phyloP scores from a whole-genome alignment of 495 filamentous ascomycete species.

The Penicillium fimorum region DNA sequence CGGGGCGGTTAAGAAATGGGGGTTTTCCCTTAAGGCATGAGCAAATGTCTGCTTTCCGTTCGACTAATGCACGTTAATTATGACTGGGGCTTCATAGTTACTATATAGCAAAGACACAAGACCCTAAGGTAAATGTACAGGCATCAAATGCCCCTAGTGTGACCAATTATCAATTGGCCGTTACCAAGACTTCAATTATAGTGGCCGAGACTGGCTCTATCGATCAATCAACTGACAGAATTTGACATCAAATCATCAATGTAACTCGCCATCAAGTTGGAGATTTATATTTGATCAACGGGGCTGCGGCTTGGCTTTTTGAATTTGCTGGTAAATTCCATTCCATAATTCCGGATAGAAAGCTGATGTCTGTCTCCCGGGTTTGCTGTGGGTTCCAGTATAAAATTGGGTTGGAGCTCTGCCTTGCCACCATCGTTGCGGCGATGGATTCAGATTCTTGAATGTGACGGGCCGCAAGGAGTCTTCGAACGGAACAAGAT shows the following conservation, averaged over 20 bases:
- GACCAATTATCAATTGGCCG: neutral
- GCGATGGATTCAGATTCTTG: conserved; percentile 32
- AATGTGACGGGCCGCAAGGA: conserved; percentile 41
- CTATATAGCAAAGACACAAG: neutral
- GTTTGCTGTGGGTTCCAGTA: conserved; percentile 32
- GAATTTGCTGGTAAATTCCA: conserved; percentile 40
- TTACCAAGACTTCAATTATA: neutral
- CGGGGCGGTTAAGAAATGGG: too few relatives aligned
- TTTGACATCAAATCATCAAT: neutral
- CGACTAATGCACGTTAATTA: neutral
- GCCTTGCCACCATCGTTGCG: conserved; percentile 36
- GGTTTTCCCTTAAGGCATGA: too few relatives aligned
- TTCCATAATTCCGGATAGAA: conserved; percentile 48
- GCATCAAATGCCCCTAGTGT: neutral
- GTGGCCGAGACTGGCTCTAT: neutral
- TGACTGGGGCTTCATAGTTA: neutral
- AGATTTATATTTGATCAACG: neutral
- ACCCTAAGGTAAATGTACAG: neutral
- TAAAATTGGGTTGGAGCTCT: conserved; percentile 36
- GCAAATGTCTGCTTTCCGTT: too few relatives aligned
- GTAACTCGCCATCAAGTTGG: neutral
- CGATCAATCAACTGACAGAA: neutral
- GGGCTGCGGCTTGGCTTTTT: conserved; percentile 14
- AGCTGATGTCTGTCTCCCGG: conserved; percentile 33
- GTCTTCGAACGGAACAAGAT: conserved; percentile 35